Base-by-base conservation (phyloP, 2,329 filamentous ascomycete genomes). In the Hymenoscyphus salicellus region DNA sequence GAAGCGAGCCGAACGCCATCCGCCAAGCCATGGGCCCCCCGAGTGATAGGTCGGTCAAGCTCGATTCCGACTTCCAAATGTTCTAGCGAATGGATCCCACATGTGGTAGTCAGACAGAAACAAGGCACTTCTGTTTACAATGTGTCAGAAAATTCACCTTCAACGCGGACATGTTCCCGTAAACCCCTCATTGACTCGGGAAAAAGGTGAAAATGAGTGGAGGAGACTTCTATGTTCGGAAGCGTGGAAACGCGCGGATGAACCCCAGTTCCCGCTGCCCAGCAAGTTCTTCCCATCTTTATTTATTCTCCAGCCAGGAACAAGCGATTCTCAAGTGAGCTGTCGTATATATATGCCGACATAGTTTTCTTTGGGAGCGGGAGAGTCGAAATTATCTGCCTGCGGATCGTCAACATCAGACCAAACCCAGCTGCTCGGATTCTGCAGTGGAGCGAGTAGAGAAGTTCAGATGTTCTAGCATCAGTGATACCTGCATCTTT, bases 381-480 rank as follows among this genome's bases (percentile, higher is more conserved):
- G 20, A 52, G 36, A 38, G 14, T 38, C 36, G 36, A 52, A 52
- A 26, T 23, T 14, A 52, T 52, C 20, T 52, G 46, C 20, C 11
- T 26, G 20, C 23, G 20, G 20, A 11, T 26, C 46, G 20, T 52
- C n/a, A 52, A 52, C 10, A 52, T 52, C 46, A 52, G 46, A 26
- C 20, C 8, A 23, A 52, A 52, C 20, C 46, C 46, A 52, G 20
- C 46, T 26, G 46, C 46, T 52, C 20, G 46, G 20, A 52, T 52
- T 52, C 46, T 52, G 46, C 46, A 52, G 46, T 52, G 46, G 46
- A 52, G 46, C 46, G 20, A 52, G 46, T 52, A 16, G 14, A 52
- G 46, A 52, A 52, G 46, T 52, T 26, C 20, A 52, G 46, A 52
- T 14, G 20, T 52, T 52, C 46, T 20, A 20, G 26, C 14, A 3